Evolutionary conservation across 805 yeast species (phyloP), one percentile per base, ranked within the genome.

Genomic region (Saccharomycopsis capsularis): DNA sequence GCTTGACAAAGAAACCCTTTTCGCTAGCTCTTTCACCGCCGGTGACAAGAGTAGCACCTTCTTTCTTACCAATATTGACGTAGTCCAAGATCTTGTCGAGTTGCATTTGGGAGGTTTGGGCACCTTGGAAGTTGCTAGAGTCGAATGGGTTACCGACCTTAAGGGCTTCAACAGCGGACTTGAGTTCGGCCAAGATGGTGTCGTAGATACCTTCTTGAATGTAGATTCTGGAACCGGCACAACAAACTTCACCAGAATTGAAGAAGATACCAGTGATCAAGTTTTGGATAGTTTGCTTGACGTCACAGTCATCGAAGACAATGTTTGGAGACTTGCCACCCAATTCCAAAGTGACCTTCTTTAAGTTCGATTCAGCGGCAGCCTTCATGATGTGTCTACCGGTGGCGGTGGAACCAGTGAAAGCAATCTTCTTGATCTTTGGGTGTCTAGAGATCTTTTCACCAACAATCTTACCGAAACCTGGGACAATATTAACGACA

Each of bases 321-420:
- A 90, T 80, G 68, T 85, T 81, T 61, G 98, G 96, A 30, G 96
- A 89, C 73, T 90, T 90, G 64, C 98, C 98, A 63, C 98, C 98
- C 60, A 89, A 80, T 73, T 90, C 98, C 64, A 90, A 76, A 40
- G 97, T 90, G 55, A 89, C 87, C 67, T 85, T 88, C 76, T 90
- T 90, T 67, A 90, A 75, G 68, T 81, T 81, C 43, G 86, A 76
- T 54, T 78, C 80, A 56, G 95, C 87, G 54, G 95, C 90, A 53
- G 76, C 74, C 67, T 76, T 78, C 83, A 86, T 82, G 63, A 90
- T 85, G 59, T 68, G 69, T 66, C 85, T 84, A 63, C 97, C 98
- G 52, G 76, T 74, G 89, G 91, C 88, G 48, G 96, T 90, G 35
- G 96, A 89, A 58, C 97, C 97, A 50, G 97, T 90, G 71, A 90